phyloP scores from a whole-genome alignment of 352 stramenopile genomes.

The Aphanomyces euteiches region DNA sequence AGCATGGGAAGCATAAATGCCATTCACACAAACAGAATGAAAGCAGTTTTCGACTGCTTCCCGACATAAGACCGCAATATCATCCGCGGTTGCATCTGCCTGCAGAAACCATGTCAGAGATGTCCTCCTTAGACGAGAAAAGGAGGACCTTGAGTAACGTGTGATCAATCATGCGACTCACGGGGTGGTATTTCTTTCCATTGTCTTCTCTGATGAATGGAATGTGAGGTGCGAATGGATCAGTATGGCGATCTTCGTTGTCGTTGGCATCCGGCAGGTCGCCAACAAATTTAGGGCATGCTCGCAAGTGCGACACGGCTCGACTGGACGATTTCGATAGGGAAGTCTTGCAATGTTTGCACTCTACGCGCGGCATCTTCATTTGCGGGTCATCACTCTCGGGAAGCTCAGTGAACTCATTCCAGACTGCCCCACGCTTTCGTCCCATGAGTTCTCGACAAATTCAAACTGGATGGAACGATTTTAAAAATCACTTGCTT shows the following conservation, averaged over 20 bases:
- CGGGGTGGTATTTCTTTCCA: neutral
- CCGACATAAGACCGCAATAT: slow-evolving; percentile 63
- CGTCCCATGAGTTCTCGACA: neutral
- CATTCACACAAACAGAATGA: slow-evolving; percentile 80
- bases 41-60: slow-evolving; percentile 69
- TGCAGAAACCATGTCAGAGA: slow-evolving; percentile 6
- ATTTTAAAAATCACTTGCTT: neutral
- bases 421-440: slow-evolving; percentile 15
- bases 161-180: slow-evolving; percentile 3
- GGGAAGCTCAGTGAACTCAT: slow-evolving; percentile 20
- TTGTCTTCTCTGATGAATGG: neutral
- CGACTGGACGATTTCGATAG: slow-evolving; percentile 23
- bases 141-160: slow-evolving; percentile 66
- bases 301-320: slow-evolving; percentile 19
- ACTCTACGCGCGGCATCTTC: slow-evolving; percentile 27
- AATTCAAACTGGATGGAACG: no score
- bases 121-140: neutral
- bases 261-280: slow-evolving; percentile 12
- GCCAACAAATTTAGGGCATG: slow-evolving; percentile 23
- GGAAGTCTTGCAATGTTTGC: slow-evolving; percentile 25
- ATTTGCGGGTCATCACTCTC: neutral
- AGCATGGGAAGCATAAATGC: slow-evolving; percentile 55
- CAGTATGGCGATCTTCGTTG: neutral
- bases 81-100: slow-evolving; percentile 57
- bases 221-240: neutral